Conservation (phyloP, 352 stramenopile species). For the Aphanomyces astaci region DNA sequence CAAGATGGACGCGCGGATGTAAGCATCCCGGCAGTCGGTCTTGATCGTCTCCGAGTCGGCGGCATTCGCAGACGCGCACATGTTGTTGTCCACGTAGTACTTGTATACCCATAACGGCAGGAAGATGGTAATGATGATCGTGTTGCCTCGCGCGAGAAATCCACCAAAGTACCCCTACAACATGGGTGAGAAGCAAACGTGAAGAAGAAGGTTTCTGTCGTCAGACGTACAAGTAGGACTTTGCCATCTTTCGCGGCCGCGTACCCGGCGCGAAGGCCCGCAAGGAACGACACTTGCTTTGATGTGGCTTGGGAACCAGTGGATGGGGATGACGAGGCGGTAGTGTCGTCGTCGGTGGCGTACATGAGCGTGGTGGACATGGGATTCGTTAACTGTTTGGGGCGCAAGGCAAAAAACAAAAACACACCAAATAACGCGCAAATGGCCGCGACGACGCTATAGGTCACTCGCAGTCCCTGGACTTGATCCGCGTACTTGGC, state of each 20-base stretch:
- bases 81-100: constrained; percentile 14
- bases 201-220: background rate
- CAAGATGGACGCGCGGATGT: constrained; percentile 12
- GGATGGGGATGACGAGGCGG: background rate
- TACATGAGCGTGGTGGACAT: background rate
- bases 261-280: background rate
- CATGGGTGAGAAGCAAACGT: background rate
- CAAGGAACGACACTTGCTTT: background rate
- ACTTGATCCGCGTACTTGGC: constrained; percentile 4
- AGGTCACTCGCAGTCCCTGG: background rate
- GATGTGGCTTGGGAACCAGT: background rate
- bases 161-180: constrained; percentile 10
- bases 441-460: background rate
- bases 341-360: background rate
- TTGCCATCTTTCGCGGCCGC: constrained; percentile 10
- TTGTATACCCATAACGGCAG: constrained; percentile 19
- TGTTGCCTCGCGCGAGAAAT: constrained; percentile 15
- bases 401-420: constrained; percentile 7
- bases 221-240: constrained; percentile 2
- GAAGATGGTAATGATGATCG: constrained; percentile 22
- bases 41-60: constrained; percentile 1
- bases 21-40: constrained; percentile 10
- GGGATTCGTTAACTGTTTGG: background rate
- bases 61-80: background rate
- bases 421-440: constrained; percentile 5